Percentiles rank a stretch among this genome's conserved stretches.
Evolutionary conservation across 116 monocot species (phyloP).

Genomic region (Iris pallida): DNA sequence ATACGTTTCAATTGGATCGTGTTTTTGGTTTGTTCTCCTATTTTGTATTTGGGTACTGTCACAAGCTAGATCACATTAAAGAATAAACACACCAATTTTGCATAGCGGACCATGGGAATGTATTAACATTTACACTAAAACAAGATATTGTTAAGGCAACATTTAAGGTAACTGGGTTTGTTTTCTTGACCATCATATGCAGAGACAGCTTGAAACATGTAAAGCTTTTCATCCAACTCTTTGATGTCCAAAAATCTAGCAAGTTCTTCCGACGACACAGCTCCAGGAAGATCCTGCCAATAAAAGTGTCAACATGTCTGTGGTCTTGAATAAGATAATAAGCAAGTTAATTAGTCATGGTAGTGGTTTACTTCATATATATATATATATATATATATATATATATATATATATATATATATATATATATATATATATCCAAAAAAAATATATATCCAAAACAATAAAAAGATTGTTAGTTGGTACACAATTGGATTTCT

Average conservation of each 20-base stretch:
- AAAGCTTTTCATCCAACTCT: conserved; percentile 74
- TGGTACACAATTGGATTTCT: too few relatives aligned
- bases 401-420: too few relatives aligned
- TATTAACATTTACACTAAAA: background rate
- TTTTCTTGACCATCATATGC: conserved; percentile 74
- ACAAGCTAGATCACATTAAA: background rate
- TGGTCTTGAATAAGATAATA: background rate
- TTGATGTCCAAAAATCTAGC: conserved; percentile 87
- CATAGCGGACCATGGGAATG: background rate
- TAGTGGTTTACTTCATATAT: too few relatives aligned
- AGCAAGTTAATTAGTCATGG: too few relatives aligned
- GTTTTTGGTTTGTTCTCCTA: background rate
- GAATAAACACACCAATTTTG: background rate
- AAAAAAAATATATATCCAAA: too few relatives aligned
- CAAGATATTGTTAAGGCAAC: background rate
- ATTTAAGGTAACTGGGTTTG: background rate
- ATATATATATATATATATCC: too few relatives aligned
- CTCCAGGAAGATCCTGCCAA: conserved; percentile 74
- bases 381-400: too few relatives aligned
- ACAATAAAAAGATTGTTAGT: too few relatives aligned
- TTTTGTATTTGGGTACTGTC: background rate
- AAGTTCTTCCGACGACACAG: conserved; percentile 71
- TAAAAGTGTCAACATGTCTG: background rate
- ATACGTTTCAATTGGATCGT: background rate
- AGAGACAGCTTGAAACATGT: conserved; percentile 76